Evolutionary conservation across 2,329 filamentous ascomycete genomes (phyloP).

Genomic region (Harringtonia lauricola): DNA sequence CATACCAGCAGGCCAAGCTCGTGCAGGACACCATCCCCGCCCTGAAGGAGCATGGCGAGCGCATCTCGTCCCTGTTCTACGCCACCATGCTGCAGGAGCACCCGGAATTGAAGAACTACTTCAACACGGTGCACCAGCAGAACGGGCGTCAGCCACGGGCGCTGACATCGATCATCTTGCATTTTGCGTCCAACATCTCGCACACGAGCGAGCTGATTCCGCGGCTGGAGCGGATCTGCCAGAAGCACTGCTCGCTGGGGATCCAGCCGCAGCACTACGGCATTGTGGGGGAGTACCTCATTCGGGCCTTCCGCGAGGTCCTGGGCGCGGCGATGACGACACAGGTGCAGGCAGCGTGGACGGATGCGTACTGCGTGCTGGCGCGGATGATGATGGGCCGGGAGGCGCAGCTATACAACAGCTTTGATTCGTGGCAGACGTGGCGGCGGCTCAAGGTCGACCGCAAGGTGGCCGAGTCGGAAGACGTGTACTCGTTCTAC

Average conservation of each 20-base stretch:
- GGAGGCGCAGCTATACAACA: conserved; percentile 51
- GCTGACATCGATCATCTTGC: conserved; percentile 53
- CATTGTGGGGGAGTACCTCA: conserved; percentile 58
- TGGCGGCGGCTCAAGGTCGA: conserved; percentile 59
- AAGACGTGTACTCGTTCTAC: conserved; percentile 61
- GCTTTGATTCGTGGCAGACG: conserved; percentile 50
- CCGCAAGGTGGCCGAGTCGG: conserved; percentile 53
- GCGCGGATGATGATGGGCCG: conserved; percentile 60
- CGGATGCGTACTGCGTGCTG: conserved; percentile 60
- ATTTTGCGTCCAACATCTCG: conserved; percentile 62
- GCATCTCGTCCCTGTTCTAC: conserved; percentile 65
- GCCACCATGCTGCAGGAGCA: conserved; percentile 53
- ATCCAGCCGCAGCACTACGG: conserved; percentile 59
- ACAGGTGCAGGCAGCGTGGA: conserved; percentile 57
- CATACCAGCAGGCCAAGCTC: conserved; percentile 46
- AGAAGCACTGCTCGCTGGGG: conserved; percentile 63
- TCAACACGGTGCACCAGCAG: conserved; percentile 57
- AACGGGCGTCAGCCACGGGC: conserved; percentile 51
- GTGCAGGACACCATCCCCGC: conserved; percentile 63
- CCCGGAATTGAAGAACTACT: conserved; percentile 56
- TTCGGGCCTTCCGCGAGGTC: conserved; percentile 55
- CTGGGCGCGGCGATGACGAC: conserved; percentile 56
- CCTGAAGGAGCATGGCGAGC: conserved; percentile 54
- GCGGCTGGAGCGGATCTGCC: conserved; percentile 46
- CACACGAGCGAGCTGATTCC: conserved; percentile 43